These are phyloP conservation scores for Suillus sp. DNA, from an alignment of 768 basidiomycete species.

Conservation along the genomic window DNA sequence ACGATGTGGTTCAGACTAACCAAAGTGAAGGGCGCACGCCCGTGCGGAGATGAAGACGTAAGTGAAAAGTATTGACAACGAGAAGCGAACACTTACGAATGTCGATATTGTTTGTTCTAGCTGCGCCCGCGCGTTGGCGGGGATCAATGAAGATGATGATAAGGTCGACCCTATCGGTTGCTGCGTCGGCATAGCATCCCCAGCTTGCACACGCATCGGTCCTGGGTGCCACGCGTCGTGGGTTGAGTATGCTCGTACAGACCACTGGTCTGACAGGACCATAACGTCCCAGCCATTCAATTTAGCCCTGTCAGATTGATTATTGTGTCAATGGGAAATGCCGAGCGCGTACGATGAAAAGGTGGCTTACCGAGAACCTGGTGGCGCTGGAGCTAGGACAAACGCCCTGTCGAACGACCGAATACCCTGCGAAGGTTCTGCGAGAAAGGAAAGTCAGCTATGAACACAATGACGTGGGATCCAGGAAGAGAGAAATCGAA, in stretches of 20 bases:
- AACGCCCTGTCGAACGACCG: conserved; percentile 95
- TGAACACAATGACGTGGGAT: conserved; percentile 9
- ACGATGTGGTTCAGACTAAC: conserved; percentile 71
- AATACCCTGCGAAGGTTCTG: conserved; percentile 74
- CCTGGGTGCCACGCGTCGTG: conserved; percentile 79
- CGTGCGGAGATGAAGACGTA: conserved; percentile 19
- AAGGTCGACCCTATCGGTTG: conserved; percentile 25
- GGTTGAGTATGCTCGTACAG: conserved; percentile 81
- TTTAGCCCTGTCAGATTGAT: conserved; percentile 58
- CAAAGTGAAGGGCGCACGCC: conserved; percentile 11
- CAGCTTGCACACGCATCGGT: conserved; percentile 70
- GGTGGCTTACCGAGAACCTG: conserved; percentile 76
- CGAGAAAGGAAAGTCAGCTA: conserved; percentile 22
- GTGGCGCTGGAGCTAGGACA: conserved; percentile 76
- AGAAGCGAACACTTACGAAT: conserved; percentile 51
- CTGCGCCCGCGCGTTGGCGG: conserved; percentile 37
- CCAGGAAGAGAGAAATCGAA: conserved; percentile 4
- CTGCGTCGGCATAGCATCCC: conserved; percentile 28
- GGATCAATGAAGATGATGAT: conserved; percentile 25
- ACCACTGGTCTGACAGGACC: conserved; percentile 87
- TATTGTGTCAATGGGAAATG: conserved; percentile 16
- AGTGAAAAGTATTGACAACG: conserved; percentile 18
- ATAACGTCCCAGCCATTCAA: conserved; percentile 86
- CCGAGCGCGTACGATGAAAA: conserved; percentile 7
- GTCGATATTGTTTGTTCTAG: conserved; percentile 53